A percentile compares a stretch with the other conserved stretches of the same genome.
phyloP scores from a whole-genome alignment of 129 eudicot genomes.

The Mikania micrantha region DNA sequence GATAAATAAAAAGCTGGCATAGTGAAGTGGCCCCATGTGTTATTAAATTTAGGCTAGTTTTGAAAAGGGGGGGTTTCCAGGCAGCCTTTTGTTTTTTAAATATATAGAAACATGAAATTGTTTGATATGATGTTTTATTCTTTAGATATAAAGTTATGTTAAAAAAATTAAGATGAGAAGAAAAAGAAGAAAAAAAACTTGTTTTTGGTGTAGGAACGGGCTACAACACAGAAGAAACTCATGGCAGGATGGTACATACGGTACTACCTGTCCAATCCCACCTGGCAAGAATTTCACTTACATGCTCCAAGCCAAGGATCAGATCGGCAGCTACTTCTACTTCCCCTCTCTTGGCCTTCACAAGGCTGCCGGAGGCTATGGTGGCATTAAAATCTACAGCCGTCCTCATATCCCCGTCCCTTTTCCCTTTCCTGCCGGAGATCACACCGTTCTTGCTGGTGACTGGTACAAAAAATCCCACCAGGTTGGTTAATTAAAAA shows the following conservation, averaged over 20 bases:
- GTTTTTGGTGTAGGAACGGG: conserved; percentile 78
- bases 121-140: too few species aligned
- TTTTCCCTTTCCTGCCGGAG: conserved; percentile 86
- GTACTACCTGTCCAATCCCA: conserved; percentile 91
- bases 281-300: conserved; percentile 86
- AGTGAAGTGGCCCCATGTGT: conserved; percentile 35
- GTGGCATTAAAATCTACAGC: conserved; percentile 70
- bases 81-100: conserved; percentile 14
- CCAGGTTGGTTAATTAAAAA: too few species aligned
- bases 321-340: conserved; percentile 84
- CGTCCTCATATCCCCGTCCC: conserved; percentile 96
- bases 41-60: conserved; percentile 11
- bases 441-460: conserved; percentile 80
- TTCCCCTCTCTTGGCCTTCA: conserved; percentile 87
- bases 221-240: conserved; percentile 91
- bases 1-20: conserved; percentile 16
- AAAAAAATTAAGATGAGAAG: too few species aligned
- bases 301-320: conserved; percentile 91
- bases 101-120: too few species aligned
- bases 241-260: conserved; percentile 88
- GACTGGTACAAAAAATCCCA: conserved; percentile 91
- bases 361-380: conserved; percentile 93
- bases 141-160: too few species aligned
- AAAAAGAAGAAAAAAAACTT: too few species aligned
- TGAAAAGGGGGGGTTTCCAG: too few species aligned